Percentiles rank a stretch among this genome's conserved stretches.
Evolutionary conservation across 371 early-diverging fungal species (phyloP).

Genomic region (Mucor racemosus): DNA sequence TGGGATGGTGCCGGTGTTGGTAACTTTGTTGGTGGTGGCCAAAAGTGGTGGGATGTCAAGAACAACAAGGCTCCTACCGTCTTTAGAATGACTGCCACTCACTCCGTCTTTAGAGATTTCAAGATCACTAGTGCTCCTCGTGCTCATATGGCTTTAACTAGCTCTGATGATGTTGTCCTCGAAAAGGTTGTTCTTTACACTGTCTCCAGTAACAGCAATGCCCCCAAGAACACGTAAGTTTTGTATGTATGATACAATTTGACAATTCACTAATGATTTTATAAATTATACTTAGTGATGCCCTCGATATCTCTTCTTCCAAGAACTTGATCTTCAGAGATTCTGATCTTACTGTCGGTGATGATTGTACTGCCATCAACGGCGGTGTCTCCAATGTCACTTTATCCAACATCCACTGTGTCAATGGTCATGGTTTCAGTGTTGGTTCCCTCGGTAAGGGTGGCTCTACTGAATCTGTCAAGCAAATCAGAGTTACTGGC

Average conservation of each 20-base stretch:
- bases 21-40: conserved; percentile 35
- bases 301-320: conserved; percentile 37
- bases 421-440: conserved; percentile 39
- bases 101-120: conserved; percentile 43
- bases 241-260: not conserved
- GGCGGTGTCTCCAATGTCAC: conserved; percentile 34
- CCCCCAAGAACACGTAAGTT: conserved; percentile 34
- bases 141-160: conserved; percentile 39
- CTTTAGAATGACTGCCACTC: conserved; percentile 32
- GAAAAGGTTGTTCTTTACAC: conserved; percentile 35
- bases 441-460: conserved; percentile 43
- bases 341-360: conserved; percentile 32
- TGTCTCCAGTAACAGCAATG: conserved; percentile 21
- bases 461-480: conserved; percentile 27
- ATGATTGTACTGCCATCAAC: conserved; percentile 45
- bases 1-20: conserved; percentile 35
- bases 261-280: no score
- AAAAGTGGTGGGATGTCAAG: conserved; percentile 43
- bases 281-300: conserved; percentile 19
- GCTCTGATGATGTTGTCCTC: conserved; percentile 29
- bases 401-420: conserved; percentile 31
- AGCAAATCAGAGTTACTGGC: conserved; percentile 25
- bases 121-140: conserved; percentile 36
- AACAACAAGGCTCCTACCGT: conserved; percentile 41
- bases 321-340: conserved; percentile 29